Percentiles rank a stretch among this genome's conserved stretches.
Evolutionary conservation across 495 filamentous ascomycete genomes (phyloP).

Genomic region (Daldinia grandis): DNA sequence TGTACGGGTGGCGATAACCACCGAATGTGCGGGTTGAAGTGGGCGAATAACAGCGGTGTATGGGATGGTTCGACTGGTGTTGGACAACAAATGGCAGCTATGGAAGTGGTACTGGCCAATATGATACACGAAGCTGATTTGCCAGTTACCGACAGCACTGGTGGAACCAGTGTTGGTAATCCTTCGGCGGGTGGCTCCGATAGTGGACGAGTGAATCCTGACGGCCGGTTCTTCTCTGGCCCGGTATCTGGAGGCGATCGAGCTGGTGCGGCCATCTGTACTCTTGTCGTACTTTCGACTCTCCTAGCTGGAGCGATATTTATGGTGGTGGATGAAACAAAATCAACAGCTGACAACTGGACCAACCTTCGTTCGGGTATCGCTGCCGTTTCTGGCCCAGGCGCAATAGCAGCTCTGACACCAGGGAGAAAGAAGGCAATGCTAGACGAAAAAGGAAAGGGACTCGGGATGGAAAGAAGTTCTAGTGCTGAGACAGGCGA

Average conservation of each 20-base stretch:
- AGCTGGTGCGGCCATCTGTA: slow-evolving; percentile 69
- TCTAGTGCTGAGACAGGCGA: slow-evolving; percentile 37
- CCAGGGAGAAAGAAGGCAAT: slow-evolving; percentile 4
- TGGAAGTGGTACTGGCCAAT: slow-evolving; percentile 71
- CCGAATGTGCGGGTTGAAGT: slow-evolving; percentile 75
- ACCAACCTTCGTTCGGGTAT: slow-evolving; percentile 27
- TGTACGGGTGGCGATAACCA: slow-evolving; percentile 68
- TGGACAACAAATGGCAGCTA: slow-evolving; percentile 75
- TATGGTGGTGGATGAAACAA: slow-evolving; percentile 49
- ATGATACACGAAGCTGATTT: slow-evolving; percentile 55
- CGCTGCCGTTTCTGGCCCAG: not conserved
- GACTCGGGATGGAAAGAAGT: slow-evolving; percentile 20
- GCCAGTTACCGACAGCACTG: slow-evolving; percentile 70
- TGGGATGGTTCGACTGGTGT: slow-evolving; percentile 68
- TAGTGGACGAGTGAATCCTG: slow-evolving; percentile 43
- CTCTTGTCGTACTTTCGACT: slow-evolving; percentile 52
- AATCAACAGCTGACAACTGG: slow-evolving; percentile 38
- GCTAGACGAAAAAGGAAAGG: slow-evolving; percentile 30
- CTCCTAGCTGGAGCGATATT: slow-evolving; percentile 47
- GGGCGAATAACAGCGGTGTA: slow-evolving; percentile 61
- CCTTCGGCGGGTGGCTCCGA: slow-evolving; percentile 67
- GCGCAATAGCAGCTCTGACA: not conserved
- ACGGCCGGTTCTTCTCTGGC: slow-evolving; percentile 25
- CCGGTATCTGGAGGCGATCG: slow-evolving; percentile 61
- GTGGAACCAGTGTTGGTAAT: slow-evolving; percentile 79